Evolutionary conservation across 345 rosid genomes (phyloP), one percentile per base, ranked within the genome.

Genomic region (Citrus inodora): DNA sequence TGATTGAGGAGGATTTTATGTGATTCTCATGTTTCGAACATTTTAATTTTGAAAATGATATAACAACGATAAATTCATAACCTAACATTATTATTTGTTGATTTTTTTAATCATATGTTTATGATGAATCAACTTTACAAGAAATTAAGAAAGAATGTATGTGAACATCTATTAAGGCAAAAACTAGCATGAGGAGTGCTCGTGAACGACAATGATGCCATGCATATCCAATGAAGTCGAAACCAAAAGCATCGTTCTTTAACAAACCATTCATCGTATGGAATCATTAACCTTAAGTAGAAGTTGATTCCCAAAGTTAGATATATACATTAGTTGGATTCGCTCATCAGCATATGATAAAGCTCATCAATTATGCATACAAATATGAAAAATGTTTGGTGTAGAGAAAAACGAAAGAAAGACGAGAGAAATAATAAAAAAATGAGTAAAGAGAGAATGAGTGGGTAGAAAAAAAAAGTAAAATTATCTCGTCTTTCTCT

Each of bases 171-270:
- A 55, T 76, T 33, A 62, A 64, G 53, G 13, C 27, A 56, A 14
- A 65, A 70, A 73, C 46, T 66, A 58, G 42, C 67, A 76, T 42
- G 82, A 76, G 68, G 73, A 64, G 60, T 28, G 61, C 32, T 67
- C 75, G 66, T 68, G 76, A 67, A 51, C 32, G 82, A 81, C 79
- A 76, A 72, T 51, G 80, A 81, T 62, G 24, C 67, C 27, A 55
- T 17, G 58, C 22, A 53, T 53, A 17, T 38, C 38, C 60, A 48
- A 70, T 55, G 28, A 37, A 67, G 67, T 53, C 38, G 25, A 80
- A 66, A 75, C 76, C 56, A 30, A 68, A 75, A 42, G 76, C 76
- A 80, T 80, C 76, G 25, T 55, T 63, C 64, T 25, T 62, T 67
- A 35, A 32, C 37, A 67, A 38, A 16, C 9, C 24, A 21, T n/a